These are phyloP conservation scores for Bondarzewia mesenterica DNA, from an alignment of 1,284 basidiomycete genomes.

Conservation along the genomic window DNA sequence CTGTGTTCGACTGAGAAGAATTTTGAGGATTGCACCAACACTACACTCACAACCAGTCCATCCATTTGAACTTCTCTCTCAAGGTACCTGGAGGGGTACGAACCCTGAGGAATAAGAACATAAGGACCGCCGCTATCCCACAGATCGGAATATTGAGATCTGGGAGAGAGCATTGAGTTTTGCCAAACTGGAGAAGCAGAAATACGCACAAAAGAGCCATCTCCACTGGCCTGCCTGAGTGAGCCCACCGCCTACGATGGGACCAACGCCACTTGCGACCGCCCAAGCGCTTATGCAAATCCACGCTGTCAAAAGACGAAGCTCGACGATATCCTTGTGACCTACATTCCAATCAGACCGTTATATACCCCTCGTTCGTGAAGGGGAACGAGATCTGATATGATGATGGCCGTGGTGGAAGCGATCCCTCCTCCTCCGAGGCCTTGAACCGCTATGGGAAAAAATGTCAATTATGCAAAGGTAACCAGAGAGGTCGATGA, in stretches of 20 bases:
- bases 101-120: slow-evolving; percentile 29
- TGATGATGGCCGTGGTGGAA: slow-evolving; percentile 30
- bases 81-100: slow-evolving; percentile 25
- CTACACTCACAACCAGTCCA: slow-evolving; percentile 32
- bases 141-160: slow-evolving; percentile 37
- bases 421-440: slow-evolving; percentile 39
- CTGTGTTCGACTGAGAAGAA: slow-evolving; percentile 15
- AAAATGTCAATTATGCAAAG: no score
- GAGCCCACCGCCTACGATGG: slow-evolving; percentile 29
- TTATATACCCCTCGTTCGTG: slow-evolving; percentile 28
- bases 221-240: slow-evolving; percentile 27
- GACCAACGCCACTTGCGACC: slow-evolving; percentile 26
- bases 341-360: slow-evolving; percentile 23
- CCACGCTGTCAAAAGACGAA: slow-evolving; percentile 12
- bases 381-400: slow-evolving; percentile 38
- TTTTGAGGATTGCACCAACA: background rate
- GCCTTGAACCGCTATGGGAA: slow-evolving; percentile 32
- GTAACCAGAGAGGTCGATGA: no score
- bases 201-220: slow-evolving; percentile 31
- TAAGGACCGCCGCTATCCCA: slow-evolving; percentile 27
- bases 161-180: slow-evolving; percentile 6
- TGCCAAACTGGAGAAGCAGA: background rate
- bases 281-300: slow-evolving; percentile 22
- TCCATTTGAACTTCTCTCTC: slow-evolving; percentile 22
- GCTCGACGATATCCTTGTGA: slow-evolving; percentile 7